Percentiles rank a stretch among this genome's conserved stretches.
phyloP scores from a whole-genome alignment of 371 early-diverging fungal species.

The Rhizopus stolonifer region DNA sequence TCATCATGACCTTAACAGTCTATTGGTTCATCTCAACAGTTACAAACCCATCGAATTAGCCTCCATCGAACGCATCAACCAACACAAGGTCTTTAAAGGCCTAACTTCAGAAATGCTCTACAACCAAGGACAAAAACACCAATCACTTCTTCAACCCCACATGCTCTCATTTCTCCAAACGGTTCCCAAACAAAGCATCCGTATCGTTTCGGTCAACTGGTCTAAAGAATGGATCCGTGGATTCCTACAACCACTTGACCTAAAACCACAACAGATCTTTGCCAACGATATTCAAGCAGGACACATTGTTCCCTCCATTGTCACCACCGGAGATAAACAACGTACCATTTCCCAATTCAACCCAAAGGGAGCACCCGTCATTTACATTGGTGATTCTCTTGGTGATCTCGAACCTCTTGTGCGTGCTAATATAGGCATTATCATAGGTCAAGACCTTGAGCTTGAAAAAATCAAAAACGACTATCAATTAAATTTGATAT shows the following conservation, averaged over 20 bases:
- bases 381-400: slow-evolving; percentile 45
- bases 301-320: slow-evolving; percentile 22
- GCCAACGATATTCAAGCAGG: slow-evolving; percentile 43
- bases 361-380: background rate
- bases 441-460: slow-evolving; percentile 48
- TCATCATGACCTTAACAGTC: background rate
- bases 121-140: slow-evolving; percentile 3
- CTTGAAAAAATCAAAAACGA: slow-evolving; percentile 22
- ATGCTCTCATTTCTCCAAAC: slow-evolving; percentile 15
- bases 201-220: slow-evolving; percentile 44
- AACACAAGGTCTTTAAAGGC: slow-evolving; percentile 29
- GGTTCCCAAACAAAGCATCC: slow-evolving; percentile 8
- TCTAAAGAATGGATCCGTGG: slow-evolving; percentile 53
- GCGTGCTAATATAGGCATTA: slow-evolving; percentile 48
- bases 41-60: slow-evolving; percentile 28
- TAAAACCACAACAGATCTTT: slow-evolving; percentile 23
- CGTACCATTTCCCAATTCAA: slow-evolving; percentile 12
- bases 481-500: slow-evolving; percentile 10
- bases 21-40: slow-evolving; percentile 17
- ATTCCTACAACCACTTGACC: slow-evolving; percentile 12
- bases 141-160: slow-evolving; percentile 15
- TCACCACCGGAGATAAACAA: slow-evolving; percentile 39
- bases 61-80: slow-evolving; percentile 30
- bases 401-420: slow-evolving; percentile 46
- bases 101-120: slow-evolving; percentile 20